Evolutionary conservation across 176 grass and related monocot genomes (phyloP).

Genomic region (Olyra latifolia): DNA sequence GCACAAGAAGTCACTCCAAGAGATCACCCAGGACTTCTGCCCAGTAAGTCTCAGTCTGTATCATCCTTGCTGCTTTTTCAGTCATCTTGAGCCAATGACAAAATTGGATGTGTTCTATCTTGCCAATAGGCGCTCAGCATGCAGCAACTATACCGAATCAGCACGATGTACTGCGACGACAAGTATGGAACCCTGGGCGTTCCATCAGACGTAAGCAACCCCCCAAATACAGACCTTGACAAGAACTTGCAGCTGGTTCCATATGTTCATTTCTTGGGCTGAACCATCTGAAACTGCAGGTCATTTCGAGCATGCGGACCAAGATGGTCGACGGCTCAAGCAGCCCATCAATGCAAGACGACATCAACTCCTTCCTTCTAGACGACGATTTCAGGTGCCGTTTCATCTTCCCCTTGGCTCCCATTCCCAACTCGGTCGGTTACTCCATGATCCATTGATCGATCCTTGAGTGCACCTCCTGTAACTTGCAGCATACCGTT

Average conservation of each 20-base stretch:
- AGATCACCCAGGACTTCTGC: constrained; percentile 37
- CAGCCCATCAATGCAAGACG: constrained; percentile 39
- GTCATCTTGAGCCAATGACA: background rate
- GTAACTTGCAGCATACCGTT: constrained; percentile 55
- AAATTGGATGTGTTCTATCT: background rate
- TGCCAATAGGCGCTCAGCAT: constrained; percentile 49
- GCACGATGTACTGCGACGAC: constrained; percentile 73
- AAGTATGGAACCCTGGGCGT: constrained; percentile 59
- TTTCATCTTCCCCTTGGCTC: background rate
- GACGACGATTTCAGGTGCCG: constrained; percentile 64
- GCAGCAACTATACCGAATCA: constrained; percentile 67
- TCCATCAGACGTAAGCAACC: constrained; percentile 48
- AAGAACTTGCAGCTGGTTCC: background rate
- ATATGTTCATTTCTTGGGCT: background rate
- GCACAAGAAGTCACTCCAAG: constrained; percentile 38
- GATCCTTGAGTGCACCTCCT: background rate
- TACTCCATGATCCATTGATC: background rate
- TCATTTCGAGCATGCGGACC: constrained; percentile 46
- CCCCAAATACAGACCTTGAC: background rate
- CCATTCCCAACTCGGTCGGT: background rate
- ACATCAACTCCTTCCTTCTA: constrained; percentile 69
- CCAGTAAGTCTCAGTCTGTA: constrained; percentile 15
- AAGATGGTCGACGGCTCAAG: constrained; percentile 50
- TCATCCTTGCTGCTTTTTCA: background rate
- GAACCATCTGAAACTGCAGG: constrained; percentile 25